Base-by-base conservation (phyloP, 805 yeast species). In the Sungouiella blattae region DNA sequence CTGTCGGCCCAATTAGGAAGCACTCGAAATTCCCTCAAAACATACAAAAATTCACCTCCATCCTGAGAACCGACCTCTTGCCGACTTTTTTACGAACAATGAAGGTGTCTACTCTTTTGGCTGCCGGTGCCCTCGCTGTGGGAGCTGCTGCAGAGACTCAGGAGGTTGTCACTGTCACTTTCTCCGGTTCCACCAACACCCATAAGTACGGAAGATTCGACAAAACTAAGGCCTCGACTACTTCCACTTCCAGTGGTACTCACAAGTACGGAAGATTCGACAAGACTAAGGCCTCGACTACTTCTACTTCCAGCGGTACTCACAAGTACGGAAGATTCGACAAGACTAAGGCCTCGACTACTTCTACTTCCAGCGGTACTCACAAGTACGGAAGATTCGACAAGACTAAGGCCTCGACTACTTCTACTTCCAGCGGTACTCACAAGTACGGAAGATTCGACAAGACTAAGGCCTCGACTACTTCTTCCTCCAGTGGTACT, bases 241-340 rank as follows among this genome's bases (percentile, higher is more conserved):
- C 40, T 4, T 24, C 48, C 11, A 30, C 45, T 11, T 22, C 37
- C 7, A 34, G 49, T 6, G 53, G 49, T n/a, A 46, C 49, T 18
- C 52, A 46, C 44, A 37, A 20, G 18, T 39, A 40, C 30, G 52
- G 52, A 6, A 31, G 44, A n/a, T 48, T 48, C 22, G 48, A 48
- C 48, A 48, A 48, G 44, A 48, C 50, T 30, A 36, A 39, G 36
- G 28, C 30, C 25, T 37, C 33, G 9, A 29, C 38, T 18, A 37
- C 41, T 17, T 36, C 42, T 16, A 38, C 43, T 7, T 24, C 39
- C 6, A 21, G 46, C 29, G 43, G 43, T 8, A 77, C 82, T 30
- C 80, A 78, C 65, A 70, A 58, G 43, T 66, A 65, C 46, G 85
- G 85, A 46, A 68, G 68, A 52, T 76, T 76, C 53, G 67, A 76